Percentiles rank a stretch among this genome's conserved stretches.
phyloP scores from a whole-genome alignment of 768 basidiomycete species.

The Floccularia luteovirens region DNA sequence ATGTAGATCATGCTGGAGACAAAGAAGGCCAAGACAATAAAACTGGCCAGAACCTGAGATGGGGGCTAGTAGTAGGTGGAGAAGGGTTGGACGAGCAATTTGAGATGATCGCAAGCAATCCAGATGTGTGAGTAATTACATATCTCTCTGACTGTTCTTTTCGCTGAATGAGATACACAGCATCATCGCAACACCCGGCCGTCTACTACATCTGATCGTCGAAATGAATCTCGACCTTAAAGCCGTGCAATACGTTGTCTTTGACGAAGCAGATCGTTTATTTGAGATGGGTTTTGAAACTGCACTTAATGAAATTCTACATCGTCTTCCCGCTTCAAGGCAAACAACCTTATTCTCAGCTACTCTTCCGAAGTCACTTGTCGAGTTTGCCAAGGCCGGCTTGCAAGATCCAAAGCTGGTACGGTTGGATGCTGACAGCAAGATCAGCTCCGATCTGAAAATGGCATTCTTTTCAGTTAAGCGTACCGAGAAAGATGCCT shows the following conservation, averaged over 20 bases:
- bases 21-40: constrained; percentile 47
- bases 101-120: constrained; percentile 88
- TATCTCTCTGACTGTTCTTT: constrained; percentile 5
- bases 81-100: constrained; percentile 96
- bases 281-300: constrained; percentile 98
- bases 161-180: constrained; percentile 29
- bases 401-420: constrained; percentile 90
- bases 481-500: constrained; percentile 91
- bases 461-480: constrained; percentile 95
- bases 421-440: constrained; percentile 93
- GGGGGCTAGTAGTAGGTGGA: constrained; percentile 95
- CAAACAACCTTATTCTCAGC: constrained; percentile 96
- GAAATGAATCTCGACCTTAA: constrained; percentile 95
- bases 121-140: constrained; percentile 71
- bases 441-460: constrained; percentile 87
- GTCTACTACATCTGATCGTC: constrained; percentile 90
- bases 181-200: constrained; percentile 96
- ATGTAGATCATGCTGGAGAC: constrained; percentile 71
- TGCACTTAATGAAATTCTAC: constrained; percentile 85
- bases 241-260: constrained; percentile 84
- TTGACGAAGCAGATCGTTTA: constrained; percentile 96
- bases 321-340: constrained; percentile 77
- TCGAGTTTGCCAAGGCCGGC: constrained; percentile 98
- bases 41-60: constrained; percentile 62
- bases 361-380: constrained; percentile 90